Evolutionary conservation across 2,329 filamentous ascomycete species (phyloP), one percentile per base, ranked within the genome.

Genomic region (Scedosporium aurantiacum): DNA sequence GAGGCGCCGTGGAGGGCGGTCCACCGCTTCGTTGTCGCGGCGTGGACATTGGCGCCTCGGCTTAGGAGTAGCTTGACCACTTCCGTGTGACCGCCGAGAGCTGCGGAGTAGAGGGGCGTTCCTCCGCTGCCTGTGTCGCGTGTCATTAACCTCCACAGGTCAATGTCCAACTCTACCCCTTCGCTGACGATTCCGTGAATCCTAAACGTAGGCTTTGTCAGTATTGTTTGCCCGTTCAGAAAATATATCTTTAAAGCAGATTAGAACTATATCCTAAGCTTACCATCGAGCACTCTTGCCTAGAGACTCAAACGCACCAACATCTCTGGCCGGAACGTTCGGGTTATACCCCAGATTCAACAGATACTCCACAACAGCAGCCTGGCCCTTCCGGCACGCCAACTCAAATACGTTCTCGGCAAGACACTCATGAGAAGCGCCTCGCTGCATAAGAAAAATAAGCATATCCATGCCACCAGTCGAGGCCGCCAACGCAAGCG

Each of bases 11-110:
- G 56, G 12, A 58, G 18, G 28, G 32, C 56, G 10, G 56, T 58
- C 56, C 56, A 58, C 2, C 41, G 32, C 32, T 43, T 43, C 16
- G 56, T 41, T 2, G 56, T 58, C 5, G 23, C 18, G 32, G 18
- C 32, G n/a, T 41, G 18, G 12, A 58, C n/a, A 18, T 58, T 27
- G 16, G 56, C 56, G 18, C 56, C 56, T 8, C 56, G 8, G 3
- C n/a, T 18, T 6, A 58, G 28, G 32, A 58, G 56, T n/a, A 58
- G 56, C 56, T 58, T 43, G n/a, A 58, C 56, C 32, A 58, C 56
- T 21, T 40, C 32, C 14, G 37, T 41, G 56, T 58, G 56, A 18
- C 56, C 56, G 41, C n/a, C 32, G 32, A 58, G 32, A 18, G 32
- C 37, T 16, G 56, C 37, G 5, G 37, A 23, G 37, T 41, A 58